These are phyloP conservation scores for Nissolia schottii DNA, from an alignment of 306 rosid genomes.

Conservation along the genomic window DNA sequence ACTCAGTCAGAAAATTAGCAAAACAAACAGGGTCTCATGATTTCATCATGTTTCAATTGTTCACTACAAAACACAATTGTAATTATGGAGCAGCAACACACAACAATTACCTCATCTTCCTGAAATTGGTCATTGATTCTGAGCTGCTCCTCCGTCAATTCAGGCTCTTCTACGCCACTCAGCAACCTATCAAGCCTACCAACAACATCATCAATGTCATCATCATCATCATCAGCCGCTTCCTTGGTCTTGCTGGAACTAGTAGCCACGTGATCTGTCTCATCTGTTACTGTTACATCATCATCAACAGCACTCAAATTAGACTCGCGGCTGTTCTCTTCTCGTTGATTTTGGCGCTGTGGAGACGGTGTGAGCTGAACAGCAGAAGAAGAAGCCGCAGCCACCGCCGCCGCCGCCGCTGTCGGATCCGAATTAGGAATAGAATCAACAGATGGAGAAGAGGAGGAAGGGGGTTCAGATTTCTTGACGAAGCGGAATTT, in stretches of 20 bases:
- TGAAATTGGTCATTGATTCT: conserved; percentile 66
- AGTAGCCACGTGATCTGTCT: not conserved
- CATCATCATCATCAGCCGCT: not conserved
- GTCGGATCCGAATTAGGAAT: conserved; percentile 11
- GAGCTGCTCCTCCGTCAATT: conserved; percentile 57
- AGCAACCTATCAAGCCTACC: conserved; percentile 45
- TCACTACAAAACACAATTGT: too few species aligned
- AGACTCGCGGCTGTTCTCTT: not conserved
- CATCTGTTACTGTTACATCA: not conserved
- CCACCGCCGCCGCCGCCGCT: not conserved
- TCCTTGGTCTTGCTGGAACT: conserved; percentile 30
- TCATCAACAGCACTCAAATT: not conserved
- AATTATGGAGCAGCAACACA: not conserved
- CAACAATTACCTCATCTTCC: conserved; percentile 64
- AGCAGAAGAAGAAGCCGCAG: not conserved
- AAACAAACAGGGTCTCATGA: too few species aligned
- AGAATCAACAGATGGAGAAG: not conserved
- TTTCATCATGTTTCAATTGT: too few species aligned
- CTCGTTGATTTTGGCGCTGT: not conserved
- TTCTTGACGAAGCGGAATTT: conserved; percentile 32
- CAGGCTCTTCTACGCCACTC: conserved; percentile 32
- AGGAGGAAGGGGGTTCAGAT: conserved; percentile 26
- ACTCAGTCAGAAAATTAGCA: too few species aligned
- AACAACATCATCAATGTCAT: conserved; percentile 16
- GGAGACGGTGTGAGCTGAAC: not conserved